phyloP scores from a whole-genome alignment of 1,284 basidiomycete species.

The Butyriboletus appendiculatus region DNA sequence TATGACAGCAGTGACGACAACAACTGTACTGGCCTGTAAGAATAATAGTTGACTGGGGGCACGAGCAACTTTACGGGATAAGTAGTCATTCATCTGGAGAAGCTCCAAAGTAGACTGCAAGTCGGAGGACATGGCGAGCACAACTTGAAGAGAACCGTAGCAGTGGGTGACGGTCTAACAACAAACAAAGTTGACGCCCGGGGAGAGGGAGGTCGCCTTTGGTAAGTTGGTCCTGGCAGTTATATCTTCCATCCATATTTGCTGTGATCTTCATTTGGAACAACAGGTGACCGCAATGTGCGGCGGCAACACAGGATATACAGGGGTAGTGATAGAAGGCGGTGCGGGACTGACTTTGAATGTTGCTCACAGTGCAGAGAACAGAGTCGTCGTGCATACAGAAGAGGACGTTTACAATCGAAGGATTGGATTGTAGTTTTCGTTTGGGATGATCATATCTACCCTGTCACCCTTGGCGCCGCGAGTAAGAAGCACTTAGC shows the following conservation, averaged over 20 bases:
- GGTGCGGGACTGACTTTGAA: background rate
- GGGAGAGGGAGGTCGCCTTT: background rate
- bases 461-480: too few species aligned
- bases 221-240: background rate
- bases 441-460: too few species aligned
- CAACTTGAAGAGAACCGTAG: background rate
- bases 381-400: background rate
- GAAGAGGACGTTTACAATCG: too few species aligned
- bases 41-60: background rate
- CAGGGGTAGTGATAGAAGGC: background rate
- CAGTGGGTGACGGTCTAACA: background rate
- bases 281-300: background rate
- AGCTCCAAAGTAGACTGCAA: background rate
- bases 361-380: background rate
- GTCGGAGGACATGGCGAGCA: background rate
- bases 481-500: too few species aligned
- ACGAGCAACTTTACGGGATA: background rate
- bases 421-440: too few species aligned
- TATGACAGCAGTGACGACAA: background rate
- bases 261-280: background rate
- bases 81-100: background rate
- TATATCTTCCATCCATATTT: background rate
- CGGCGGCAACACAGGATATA: background rate
- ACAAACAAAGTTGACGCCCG: background rate
- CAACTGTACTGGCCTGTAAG: background rate